These are phyloP conservation scores for Neckera pumila DNA, from an alignment of 225 moss, liverwort and hornwort species.

Conservation along the genomic window DNA sequence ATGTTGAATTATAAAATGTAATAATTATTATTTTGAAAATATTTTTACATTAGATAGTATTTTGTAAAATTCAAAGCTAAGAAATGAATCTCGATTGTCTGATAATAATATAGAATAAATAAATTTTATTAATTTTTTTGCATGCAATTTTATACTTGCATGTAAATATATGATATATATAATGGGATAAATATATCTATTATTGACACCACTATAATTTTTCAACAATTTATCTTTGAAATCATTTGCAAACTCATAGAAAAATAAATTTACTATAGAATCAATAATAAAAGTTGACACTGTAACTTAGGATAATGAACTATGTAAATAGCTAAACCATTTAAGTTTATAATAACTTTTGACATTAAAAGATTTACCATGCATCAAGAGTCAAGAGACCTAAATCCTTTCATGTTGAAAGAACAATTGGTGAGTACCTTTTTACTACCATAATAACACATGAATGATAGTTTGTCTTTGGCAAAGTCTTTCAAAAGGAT, in stretches of 20 bases:
- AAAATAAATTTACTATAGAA: neutral
- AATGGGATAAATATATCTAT: rapidly evolving
- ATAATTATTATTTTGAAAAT: rapidly evolving
- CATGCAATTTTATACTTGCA: neutral
- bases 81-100: neutral
- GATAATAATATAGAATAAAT: neutral
- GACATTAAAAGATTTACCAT: neutral
- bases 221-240: neutral
- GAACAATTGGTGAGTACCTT: neutral
- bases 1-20: neutral
- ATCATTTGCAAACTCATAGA: neutral
- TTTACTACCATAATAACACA: neutral
- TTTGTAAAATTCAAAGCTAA: neutral
- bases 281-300: neutral
- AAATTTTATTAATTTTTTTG: neutral
- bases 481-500: neutral
- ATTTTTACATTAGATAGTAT: rapidly evolving
- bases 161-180: rapidly evolving
- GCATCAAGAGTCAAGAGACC: neutral
- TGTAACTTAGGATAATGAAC: neutral
- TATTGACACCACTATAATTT: too few relatives aligned
- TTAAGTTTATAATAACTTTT: neutral
- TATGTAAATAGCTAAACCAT: rapidly evolving
- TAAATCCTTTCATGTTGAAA: neutral
- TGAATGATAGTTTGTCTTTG: neutral